A percentile compares a stretch with the other conserved stretches of the same genome.
Evolutionary conservation across 305 asterid genomes (phyloP).

Genomic region (Withania somnifera): DNA sequence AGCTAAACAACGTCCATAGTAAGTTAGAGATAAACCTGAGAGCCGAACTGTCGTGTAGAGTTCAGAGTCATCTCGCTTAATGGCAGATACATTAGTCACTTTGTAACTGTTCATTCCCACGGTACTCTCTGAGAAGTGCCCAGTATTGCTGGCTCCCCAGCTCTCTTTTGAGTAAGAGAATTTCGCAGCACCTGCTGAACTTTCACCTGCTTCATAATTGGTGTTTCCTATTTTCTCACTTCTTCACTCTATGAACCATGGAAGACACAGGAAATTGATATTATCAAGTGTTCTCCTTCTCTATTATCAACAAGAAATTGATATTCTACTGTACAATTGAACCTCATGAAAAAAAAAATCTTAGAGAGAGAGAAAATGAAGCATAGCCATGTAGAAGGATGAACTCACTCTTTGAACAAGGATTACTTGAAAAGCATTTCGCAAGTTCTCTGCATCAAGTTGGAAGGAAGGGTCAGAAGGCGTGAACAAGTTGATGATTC

Average conservation of each 20-base stretch:
- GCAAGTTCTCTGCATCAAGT: slow-evolving; percentile 19
- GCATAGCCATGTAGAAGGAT: not conserved
- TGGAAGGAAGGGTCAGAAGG: not conserved
- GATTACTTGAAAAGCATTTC: slow-evolving; percentile 15
- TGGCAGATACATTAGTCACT: slow-evolving; percentile 16
- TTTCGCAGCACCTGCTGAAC: slow-evolving; percentile 13
- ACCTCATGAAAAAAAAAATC: not conserved
- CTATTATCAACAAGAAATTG: not conserved
- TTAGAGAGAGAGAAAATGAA: not conserved
- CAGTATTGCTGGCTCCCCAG: slow-evolving; percentile 28
- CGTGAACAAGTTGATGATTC: not conserved
- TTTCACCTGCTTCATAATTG: slow-evolving; percentile 15
- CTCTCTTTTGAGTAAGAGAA: slow-evolving; percentile 8
- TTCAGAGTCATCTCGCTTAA: slow-evolving; percentile 29
- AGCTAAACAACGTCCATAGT: slow-evolving; percentile 49
- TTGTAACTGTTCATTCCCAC: not conserved
- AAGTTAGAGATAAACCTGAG: slow-evolving; percentile 59
- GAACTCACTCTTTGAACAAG: slow-evolving; percentile 27
- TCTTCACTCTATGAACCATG: not conserved
- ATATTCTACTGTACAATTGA: not conserved
- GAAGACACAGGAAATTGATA: not conserved
- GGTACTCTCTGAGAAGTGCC: slow-evolving; percentile 11
- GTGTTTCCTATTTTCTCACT: slow-evolving; percentile 2
- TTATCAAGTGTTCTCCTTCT: not conserved
- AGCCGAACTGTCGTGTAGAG: slow-evolving; percentile 49